Evolutionary conservation across 176 grass and related monocot species (phyloP).

Genomic region (Avena eriantha): DNA sequence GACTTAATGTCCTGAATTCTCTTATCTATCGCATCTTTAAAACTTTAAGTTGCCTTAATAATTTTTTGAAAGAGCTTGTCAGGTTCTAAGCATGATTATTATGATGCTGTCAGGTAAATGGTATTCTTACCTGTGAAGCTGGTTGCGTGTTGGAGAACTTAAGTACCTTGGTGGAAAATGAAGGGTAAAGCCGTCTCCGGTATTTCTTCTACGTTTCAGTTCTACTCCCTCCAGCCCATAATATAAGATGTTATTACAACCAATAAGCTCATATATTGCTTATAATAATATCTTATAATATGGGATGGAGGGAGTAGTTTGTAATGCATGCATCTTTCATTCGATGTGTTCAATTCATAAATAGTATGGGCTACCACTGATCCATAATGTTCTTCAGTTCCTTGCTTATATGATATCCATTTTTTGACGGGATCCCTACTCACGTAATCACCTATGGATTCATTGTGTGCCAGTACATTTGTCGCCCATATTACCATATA

Average conservation of each 20-base stretch:
- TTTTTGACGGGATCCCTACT: background rate
- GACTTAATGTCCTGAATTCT: conserved; percentile 40
- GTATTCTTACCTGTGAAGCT: conserved; percentile 94
- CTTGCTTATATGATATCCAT: conserved; percentile 11
- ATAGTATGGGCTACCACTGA: conserved; percentile 17
- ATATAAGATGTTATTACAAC: too few species aligned
- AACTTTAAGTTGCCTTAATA: conserved; percentile 21
- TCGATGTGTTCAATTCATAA: conserved; percentile 22
- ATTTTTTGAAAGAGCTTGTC: conserved; percentile 30
- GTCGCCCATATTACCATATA: background rate
- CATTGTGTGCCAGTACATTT: conserved; percentile 24
- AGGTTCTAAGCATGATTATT: conserved; percentile 48
- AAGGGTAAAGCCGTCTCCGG: conserved; percentile 68
- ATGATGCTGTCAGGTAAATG: conserved; percentile 80
- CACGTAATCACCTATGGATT: conserved; percentile 6
- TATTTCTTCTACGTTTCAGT: background rate
- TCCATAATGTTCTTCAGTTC: conserved; percentile 2
- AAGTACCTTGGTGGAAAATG: conserved; percentile 78
- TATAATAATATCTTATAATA: too few species aligned
- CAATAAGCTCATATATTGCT: too few species aligned
- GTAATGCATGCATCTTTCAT: background rate
- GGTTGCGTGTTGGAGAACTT: conserved; percentile 94
- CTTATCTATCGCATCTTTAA: conserved; percentile 20
- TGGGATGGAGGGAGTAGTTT: background rate
- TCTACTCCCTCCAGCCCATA: background rate